These are phyloP conservation scores for Candida sojae DNA, from an alignment of 1,139 yeast genomes.

Conservation along the genomic window DNA sequence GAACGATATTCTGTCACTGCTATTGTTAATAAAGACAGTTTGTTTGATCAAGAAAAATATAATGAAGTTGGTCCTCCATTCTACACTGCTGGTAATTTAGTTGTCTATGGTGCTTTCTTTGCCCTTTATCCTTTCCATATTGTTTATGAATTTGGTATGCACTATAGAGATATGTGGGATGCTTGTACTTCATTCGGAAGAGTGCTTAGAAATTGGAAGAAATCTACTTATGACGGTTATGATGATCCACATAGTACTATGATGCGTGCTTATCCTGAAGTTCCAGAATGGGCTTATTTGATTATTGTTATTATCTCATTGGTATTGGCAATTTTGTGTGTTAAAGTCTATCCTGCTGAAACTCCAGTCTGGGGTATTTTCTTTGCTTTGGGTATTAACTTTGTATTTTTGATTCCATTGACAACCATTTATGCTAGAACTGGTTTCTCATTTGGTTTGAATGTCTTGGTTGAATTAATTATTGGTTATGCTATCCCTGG, in stretches of 20 bases:
- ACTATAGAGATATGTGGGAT: slow-evolving; percentile 22
- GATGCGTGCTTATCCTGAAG: slow-evolving; percentile 59
- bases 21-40: slow-evolving; percentile 38
- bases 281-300: slow-evolving; percentile 63
- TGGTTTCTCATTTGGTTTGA: slow-evolving; percentile 53
- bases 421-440: slow-evolving; percentile 49
- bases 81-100: slow-evolving; percentile 41
- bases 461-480: slow-evolving; percentile 60
- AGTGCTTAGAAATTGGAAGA: slow-evolving; percentile 12
- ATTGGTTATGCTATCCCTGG: slow-evolving; percentile 67
- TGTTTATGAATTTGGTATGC: slow-evolving; percentile 40
- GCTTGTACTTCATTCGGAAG: slow-evolving; percentile 14
- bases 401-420: slow-evolving; percentile 57
- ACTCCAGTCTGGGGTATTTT: slow-evolving; percentile 62
- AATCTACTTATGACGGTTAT: slow-evolving; percentile 18
- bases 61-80: slow-evolving; percentile 50
- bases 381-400: slow-evolving; percentile 55
- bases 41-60: slow-evolving; percentile 43
- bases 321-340: slow-evolving; percentile 49
- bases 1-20: slow-evolving; percentile 39
- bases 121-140: slow-evolving; percentile 59
- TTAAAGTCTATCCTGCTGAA: slow-evolving; percentile 47
- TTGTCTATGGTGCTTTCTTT: slow-evolving; percentile 58
- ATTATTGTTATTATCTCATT: slow-evolving; percentile 49
- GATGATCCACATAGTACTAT: slow-evolving; percentile 58